Evolutionary conservation across 2,329 filamentous ascomycete genomes (phyloP), one percentile per base, ranked within the genome.

Genomic region (Paracamarosporium sp.): DNA sequence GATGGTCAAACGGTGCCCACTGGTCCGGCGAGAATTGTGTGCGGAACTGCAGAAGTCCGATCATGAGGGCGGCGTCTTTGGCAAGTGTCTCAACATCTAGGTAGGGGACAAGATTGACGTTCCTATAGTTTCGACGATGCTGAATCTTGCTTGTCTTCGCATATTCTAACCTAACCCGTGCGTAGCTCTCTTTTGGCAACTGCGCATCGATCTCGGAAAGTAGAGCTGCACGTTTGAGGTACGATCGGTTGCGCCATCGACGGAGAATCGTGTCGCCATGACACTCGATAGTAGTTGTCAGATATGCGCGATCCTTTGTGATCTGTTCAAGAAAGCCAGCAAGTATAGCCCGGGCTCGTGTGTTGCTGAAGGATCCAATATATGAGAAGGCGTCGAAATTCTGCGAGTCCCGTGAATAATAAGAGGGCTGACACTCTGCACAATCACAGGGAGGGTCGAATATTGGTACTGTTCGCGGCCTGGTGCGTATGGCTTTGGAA

Each of bases 221-320:
- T 22, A 48, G 38, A 13, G 30, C 33, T 17, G 20, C 48, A 6
- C 57, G 57, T 22, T 61, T 63, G 7, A 22, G 15, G 8, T 27
- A 33, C 11, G 45, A 61, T 15, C 40, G 24, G 28, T 61, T 63
- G 25, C 50, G 47, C 57, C 55, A 63, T 6, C 57, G 51, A 30
- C 31, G 46, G n/a, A 60, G 48, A 15, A 63, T 56, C 27, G 15
- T 35, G 40, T 63, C 55, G 5, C 55, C 51, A 25, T 57, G 38
- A 1, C 9, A 8, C 25, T 38, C n/a, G 13, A 52, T 52, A 5
- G 40, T 35, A 6, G 43, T 5, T 9, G 40, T 38, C 24, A 62
- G 24, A 25, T 47, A 52, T 20, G 31, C 3, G 15, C 31, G 8
- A 33, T 33, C 5, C 4, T 33, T 13, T 4, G 31, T 13, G 8